These are phyloP conservation scores for Raphanus hybrid DNA, from an alignment of 441 rosid species.

Conservation along the genomic window DNA sequence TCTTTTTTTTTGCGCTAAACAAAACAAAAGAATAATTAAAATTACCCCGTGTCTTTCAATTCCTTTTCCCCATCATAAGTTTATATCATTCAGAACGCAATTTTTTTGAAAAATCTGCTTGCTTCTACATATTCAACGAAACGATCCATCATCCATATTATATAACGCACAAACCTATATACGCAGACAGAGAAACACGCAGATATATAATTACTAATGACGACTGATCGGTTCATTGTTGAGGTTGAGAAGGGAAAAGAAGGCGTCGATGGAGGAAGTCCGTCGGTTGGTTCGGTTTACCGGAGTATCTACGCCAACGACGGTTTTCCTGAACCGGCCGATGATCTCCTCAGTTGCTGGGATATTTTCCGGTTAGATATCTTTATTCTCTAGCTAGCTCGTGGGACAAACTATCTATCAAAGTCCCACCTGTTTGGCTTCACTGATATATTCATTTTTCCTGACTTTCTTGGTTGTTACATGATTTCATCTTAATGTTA, in stretches of 20 bases:
- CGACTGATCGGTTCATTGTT: constrained; percentile 50
- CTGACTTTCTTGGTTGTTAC: background rate
- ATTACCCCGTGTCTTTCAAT: constrained; percentile 1
- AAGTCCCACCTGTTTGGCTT: constrained; percentile 1
- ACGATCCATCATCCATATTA: background rate
- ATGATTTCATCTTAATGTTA: background rate
- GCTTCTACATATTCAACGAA: constrained; percentile 2
- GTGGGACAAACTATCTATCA: background rate
- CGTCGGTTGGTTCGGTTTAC: constrained; percentile 80
- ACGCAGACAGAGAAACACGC: background rate
- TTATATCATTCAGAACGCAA: constrained; percentile 12
- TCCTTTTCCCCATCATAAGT: background rate
- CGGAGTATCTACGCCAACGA: constrained; percentile 79
- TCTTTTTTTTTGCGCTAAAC: too few relatives aligned
- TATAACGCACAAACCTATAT: background rate
- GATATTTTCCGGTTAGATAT: constrained; percentile 74
- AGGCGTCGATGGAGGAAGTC: constrained; percentile 55
- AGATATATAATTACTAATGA: constrained; percentile 40
- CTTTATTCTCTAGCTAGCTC: background rate
- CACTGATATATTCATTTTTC: background rate
- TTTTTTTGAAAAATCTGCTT: background rate
- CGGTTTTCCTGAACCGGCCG: constrained; percentile 73
- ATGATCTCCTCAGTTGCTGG: constrained; percentile 80
- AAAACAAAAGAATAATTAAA: too few relatives aligned
- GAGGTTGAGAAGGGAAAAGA: constrained; percentile 74